Evolutionary conservation across 768 basidiomycete genomes (phyloP), one percentile per base, ranked within the genome.

Genomic region (Gelatoporia subvermispora): DNA sequence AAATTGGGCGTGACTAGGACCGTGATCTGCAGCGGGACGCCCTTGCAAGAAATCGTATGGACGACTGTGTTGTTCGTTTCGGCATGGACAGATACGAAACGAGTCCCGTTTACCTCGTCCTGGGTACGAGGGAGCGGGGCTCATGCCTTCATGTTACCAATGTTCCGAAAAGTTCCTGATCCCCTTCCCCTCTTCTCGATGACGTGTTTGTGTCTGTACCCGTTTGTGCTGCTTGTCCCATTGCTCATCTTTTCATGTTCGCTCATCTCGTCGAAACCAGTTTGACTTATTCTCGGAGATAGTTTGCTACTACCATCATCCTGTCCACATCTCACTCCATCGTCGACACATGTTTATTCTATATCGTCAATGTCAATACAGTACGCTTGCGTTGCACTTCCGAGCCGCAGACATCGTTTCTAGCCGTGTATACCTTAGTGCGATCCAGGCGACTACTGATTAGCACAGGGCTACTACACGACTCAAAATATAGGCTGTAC

Each of bases 201-300:
- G 37, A 13, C 36, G 42, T 42, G n/a, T 47, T 5, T 20, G 35
- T 21, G 22, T 35, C 10, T 31, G 28, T 31, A 31, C 28, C 28
- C 28, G 28, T 31, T 36, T 41, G 37, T 44, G 45, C 51, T 37
- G 53, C 28, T 51, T 35, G 45, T 53, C 51, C 43, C 47, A 37
- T 56, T 45, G 54, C 57, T 52, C 55, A 44, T 50, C 48, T 54
- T 53, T 52, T 54, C 55, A 31, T 52, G 59, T 59, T 60, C 50
- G 46, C 52, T 55, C 60, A 54, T 64, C 55, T 63, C 60, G 61
- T 63, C 55, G 61, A 65, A 56, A 55, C 53, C 55, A 63, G 60
- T 57, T 65, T 67, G 67, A 67, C 60, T 64, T 67, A 63, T 64
- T 67, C 54, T 64, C 60, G 28, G 28, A 31, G 28, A 31, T 31